Percentiles rank a stretch among this genome's conserved stretches.
phyloP scores from a whole-genome alignment of 305 asterid species.

The Vinca major region DNA sequence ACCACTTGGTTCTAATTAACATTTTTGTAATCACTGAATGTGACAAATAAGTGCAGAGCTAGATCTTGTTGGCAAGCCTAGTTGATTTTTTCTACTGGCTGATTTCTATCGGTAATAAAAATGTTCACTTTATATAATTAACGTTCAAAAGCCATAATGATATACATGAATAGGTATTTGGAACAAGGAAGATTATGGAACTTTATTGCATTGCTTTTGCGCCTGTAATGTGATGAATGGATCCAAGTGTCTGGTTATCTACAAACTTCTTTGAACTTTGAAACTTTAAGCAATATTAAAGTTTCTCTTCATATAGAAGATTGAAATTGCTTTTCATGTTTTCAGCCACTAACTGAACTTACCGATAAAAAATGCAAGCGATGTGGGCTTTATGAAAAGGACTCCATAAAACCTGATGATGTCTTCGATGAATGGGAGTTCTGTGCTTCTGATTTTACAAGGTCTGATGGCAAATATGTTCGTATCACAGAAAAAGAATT shows the following conservation, averaged over 20 bases:
- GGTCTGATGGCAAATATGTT: slow-evolving; percentile 46
- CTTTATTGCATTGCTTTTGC: neutral
- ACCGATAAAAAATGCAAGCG: slow-evolving; percentile 63
- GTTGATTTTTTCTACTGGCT: neutral
- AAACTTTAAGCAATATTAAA: neutral
- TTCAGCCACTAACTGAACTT: slow-evolving; percentile 69
- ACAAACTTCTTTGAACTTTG: neutral
- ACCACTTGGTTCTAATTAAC: neutral
- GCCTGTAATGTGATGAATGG: neutral
- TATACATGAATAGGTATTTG: neutral
- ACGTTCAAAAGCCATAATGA: neutral
- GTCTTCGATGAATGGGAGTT: slow-evolving; percentile 85
- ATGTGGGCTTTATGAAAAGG: slow-evolving; percentile 78
- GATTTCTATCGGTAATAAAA: neutral
- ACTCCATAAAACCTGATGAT: slow-evolving; percentile 41
- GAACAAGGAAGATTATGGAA: neutral
- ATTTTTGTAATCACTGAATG: neutral
- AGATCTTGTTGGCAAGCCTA: neutral
- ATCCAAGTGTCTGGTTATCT: neutral
- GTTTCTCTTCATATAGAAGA: neutral
- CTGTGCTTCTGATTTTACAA: slow-evolving; percentile 68
- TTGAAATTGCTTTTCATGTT: slow-evolving; percentile 2
- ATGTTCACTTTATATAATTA: neutral
- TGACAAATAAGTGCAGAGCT: neutral
- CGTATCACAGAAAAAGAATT: slow-evolving; percentile 48